These are phyloP conservation scores for Ceratobasidium sp. DNA, from an alignment of 1,284 basidiomycete species.

Conservation along the genomic window DNA sequence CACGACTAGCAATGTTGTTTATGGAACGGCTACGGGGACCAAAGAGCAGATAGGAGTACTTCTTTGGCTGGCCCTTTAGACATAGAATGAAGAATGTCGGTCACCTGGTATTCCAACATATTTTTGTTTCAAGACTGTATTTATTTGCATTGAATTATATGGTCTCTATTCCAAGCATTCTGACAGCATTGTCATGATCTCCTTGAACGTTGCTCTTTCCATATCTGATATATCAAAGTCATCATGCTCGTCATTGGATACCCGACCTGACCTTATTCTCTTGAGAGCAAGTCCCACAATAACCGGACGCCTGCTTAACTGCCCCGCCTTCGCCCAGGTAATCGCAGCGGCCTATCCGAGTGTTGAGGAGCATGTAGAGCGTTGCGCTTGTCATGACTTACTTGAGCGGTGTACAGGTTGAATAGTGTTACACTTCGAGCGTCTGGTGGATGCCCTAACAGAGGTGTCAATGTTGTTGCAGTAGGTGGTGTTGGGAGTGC, in stretches of 20 bases:
- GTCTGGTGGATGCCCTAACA: slow-evolving; percentile 72
- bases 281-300: slow-evolving; percentile 74
- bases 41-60: slow-evolving; percentile 34
- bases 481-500: slow-evolving; percentile 73
- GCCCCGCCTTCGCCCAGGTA: slow-evolving; percentile 68
- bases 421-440: slow-evolving; percentile 73
- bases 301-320: slow-evolving; percentile 60
- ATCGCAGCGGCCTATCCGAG: slow-evolving; percentile 69
- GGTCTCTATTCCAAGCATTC: slow-evolving; percentile 50
- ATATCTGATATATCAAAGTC: slow-evolving; percentile 48
- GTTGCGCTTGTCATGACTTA: not conserved
- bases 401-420: slow-evolving; percentile 81
- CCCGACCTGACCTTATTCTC: slow-evolving; percentile 47
- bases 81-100: slow-evolving; percentile 35
- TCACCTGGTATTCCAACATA: slow-evolving; percentile 38
- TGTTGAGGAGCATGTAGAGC: not conserved
- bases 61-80: slow-evolving; percentile 39
- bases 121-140: not conserved
- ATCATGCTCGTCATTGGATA: slow-evolving; percentile 44
- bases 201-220: slow-evolving; percentile 68
- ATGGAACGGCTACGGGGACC: slow-evolving; percentile 27
- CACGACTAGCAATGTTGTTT: slow-evolving; percentile 27
- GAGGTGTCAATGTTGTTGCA: slow-evolving; percentile 72
- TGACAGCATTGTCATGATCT: slow-evolving; percentile 70
- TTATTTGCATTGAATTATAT: slow-evolving; percentile 4